phyloP scores from a whole-genome alignment of 202 grass and related monocot genomes.

The Zizania palustris region DNA sequence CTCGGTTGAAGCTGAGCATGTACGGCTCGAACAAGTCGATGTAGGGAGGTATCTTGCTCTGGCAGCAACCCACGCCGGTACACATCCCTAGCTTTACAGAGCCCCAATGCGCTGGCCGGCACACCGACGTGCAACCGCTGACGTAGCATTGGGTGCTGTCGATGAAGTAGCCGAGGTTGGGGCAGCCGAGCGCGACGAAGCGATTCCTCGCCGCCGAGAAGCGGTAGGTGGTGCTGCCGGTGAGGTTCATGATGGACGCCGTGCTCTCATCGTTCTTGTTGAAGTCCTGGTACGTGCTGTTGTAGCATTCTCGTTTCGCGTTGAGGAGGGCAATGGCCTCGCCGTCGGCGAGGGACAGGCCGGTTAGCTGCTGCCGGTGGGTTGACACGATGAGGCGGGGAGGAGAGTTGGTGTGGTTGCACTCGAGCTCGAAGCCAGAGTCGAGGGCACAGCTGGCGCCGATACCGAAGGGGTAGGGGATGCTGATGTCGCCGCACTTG shows the following conservation, averaged over 20 bases:
- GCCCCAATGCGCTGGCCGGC: conserved; percentile 23
- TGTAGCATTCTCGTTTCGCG: conserved; percentile 24
- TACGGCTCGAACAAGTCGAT: not conserved
- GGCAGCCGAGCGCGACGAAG: conserved; percentile 50
- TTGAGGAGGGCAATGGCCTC: conserved; percentile 19
- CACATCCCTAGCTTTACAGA: not conserved
- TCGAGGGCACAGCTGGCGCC: conserved; percentile 42
- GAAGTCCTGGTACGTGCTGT: no score
- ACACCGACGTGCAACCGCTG: conserved; percentile 52
- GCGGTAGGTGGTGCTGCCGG: not conserved
- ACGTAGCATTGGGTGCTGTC: rapidly evolving
- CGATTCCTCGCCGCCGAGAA: conserved; percentile 34
- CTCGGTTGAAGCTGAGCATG: not conserved
- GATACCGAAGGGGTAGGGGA: conserved; percentile 59
- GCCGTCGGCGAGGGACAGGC: conserved; percentile 29
- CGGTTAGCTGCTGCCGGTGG: not conserved
- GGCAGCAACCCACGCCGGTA: conserved; percentile 62
- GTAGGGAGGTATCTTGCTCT: conserved; percentile 36
- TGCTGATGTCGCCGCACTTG: conserved; percentile 44
- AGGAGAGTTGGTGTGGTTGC: conserved; percentile 23
- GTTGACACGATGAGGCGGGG: conserved; percentile 11
- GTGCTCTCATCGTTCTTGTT: no score
- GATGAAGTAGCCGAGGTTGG: conserved; percentile 50
- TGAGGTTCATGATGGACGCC: not conserved
- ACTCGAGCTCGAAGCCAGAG: conserved; percentile 38